These are phyloP conservation scores for Dunaliella salina DNA, from an alignment of 163 green algal species.

Conservation along the genomic window DNA sequence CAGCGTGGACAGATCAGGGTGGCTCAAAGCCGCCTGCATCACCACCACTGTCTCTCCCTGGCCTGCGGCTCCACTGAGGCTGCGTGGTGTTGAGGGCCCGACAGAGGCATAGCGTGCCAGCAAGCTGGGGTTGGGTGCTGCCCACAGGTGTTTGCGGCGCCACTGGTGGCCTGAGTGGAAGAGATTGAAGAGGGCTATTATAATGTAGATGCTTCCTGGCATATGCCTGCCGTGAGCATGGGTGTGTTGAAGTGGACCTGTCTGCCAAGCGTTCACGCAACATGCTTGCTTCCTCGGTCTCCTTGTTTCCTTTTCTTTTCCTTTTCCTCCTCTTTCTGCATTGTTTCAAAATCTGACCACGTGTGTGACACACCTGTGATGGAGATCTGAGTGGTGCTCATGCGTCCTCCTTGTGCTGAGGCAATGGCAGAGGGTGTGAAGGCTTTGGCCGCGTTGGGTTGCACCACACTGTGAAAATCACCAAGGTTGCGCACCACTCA, in stretches of 20 bases:
- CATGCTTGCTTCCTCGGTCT: too few relatives aligned
- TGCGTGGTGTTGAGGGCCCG: background rate
- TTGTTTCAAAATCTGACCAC: too few relatives aligned
- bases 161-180: background rate
- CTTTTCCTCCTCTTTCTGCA: too few relatives aligned
- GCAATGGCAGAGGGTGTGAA: background rate
- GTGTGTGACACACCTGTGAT: background rate
- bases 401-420: background rate
- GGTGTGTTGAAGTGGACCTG: too few relatives aligned
- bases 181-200: too few relatives aligned
- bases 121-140: background rate
- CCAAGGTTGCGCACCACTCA: too few relatives aligned
- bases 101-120: background rate
- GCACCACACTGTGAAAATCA: too few relatives aligned
- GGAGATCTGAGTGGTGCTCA: background rate
- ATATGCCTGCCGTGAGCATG: too few relatives aligned
- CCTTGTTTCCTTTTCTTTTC: too few relatives aligned
- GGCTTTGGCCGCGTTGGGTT: background rate
- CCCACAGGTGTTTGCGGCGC: background rate
- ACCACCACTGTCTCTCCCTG: background rate
- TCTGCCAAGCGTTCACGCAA: too few relatives aligned
- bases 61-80: background rate
- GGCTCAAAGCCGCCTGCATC: slow-evolving; percentile 24
- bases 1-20: slow-evolving; percentile 42
- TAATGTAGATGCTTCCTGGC: too few relatives aligned